Evolutionary conservation across 495 filamentous ascomycete species (phyloP).

Genomic region (Penicillium bialowiezense): DNA sequence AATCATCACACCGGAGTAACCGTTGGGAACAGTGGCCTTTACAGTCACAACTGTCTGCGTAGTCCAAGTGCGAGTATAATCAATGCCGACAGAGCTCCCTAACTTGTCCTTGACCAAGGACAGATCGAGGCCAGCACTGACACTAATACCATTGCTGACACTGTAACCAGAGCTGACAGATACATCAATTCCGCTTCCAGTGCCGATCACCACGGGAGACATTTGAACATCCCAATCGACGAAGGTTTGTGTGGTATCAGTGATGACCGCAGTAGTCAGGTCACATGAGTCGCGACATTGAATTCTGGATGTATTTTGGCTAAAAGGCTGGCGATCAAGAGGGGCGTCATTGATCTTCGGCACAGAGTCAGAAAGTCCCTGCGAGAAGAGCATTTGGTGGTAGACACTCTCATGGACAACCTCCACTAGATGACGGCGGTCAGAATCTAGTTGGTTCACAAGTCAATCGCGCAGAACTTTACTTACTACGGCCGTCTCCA

Average conservation of each 20-base stretch:
- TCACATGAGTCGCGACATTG: conserved; percentile 1
- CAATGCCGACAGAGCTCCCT: background rate
- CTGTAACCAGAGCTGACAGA: conserved; percentile 10
- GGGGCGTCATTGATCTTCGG: background rate
- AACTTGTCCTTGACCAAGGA: conserved; percentile 4
- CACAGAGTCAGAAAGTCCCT: background rate
- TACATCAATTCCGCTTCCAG: conserved; percentile 8
- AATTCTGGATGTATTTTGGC: background rate
- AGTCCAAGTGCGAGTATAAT: conserved; percentile 6
- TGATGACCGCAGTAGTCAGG: background rate
- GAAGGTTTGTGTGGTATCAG: conserved; percentile 6
- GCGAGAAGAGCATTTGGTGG: background rate
- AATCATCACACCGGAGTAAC: conserved; percentile 6
- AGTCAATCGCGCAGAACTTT: too few species aligned
- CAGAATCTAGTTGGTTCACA: too few species aligned
- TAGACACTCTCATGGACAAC: conserved; percentile 6
- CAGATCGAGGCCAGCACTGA: conserved; percentile 1
- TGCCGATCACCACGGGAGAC: conserved; percentile 12
- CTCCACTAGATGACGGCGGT: background rate
- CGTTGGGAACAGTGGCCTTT: conserved; percentile 4
- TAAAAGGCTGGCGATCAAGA: background rate
- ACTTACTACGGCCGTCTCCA: conserved; percentile 7
- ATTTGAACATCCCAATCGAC: conserved; percentile 14
- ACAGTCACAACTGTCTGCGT: conserved; percentile 5
- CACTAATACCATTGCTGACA: background rate